These are phyloP conservation scores for Cyberlindnera mycetangii DNA, from an alignment of 805 yeast species.

Conservation along the genomic window DNA sequence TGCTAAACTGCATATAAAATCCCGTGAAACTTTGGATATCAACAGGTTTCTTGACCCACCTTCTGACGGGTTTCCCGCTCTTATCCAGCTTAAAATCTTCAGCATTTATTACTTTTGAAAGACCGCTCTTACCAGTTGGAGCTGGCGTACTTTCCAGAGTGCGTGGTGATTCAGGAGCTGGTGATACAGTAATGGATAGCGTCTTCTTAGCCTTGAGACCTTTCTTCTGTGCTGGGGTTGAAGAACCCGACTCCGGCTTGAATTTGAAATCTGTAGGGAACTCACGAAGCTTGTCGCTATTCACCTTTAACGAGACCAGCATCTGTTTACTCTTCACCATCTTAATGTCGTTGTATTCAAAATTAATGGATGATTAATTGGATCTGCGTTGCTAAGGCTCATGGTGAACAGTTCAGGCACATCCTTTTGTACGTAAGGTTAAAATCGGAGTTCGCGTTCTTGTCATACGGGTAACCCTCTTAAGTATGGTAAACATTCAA, in stretches of 20 bases:
- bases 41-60: constrained; percentile 41
- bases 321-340: constrained; percentile 8
- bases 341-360: too few species aligned
- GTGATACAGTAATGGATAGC: constrained; percentile 5
- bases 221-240: not conserved
- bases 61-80: constrained; percentile 40
- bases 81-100: constrained; percentile 36
- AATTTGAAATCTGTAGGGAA: constrained; percentile 2
- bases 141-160: constrained; percentile 17
- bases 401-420: too few species aligned
- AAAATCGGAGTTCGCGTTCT: too few species aligned
- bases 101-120: constrained; percentile 13
- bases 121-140: constrained; percentile 6
- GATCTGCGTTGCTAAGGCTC: too few species aligned
- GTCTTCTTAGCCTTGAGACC: constrained; percentile 1
- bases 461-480: constrained; percentile 3
- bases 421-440: too few species aligned
- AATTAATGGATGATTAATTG: too few species aligned
- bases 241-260: not conserved
- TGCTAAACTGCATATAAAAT: constrained; percentile 31
- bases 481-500: not conserved
- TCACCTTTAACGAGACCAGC: constrained; percentile 20
- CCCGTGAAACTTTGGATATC: constrained; percentile 45
- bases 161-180: constrained; percentile 15
- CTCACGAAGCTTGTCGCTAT: constrained; percentile 13